A percentile compares a stretch with the other conserved stretches of the same genome.
These are phyloP conservation scores for Trichocomaceae sp. DNA, from an alignment of 2,329 filamentous ascomycete species.

Conservation along the genomic window DNA sequence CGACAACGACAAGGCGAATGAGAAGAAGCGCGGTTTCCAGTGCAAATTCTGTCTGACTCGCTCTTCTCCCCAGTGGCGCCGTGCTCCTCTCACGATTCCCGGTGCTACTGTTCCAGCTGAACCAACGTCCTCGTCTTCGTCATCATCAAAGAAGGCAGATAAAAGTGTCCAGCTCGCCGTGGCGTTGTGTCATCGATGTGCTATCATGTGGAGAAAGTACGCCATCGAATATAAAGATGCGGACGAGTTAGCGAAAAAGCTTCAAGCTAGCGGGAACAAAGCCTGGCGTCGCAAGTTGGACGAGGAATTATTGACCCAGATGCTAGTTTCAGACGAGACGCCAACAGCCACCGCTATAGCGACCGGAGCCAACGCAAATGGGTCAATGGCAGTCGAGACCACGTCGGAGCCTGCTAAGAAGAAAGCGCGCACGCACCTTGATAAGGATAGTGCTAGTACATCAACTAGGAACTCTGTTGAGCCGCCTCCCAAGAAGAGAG, in stretches of 20 bases:
- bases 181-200: slow-evolving; percentile 83
- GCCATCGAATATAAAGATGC: slow-evolving; percentile 92
- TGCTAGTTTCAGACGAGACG: slow-evolving; percentile 40
- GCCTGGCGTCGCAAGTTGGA: slow-evolving; percentile 85
- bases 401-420: slow-evolving; percentile 53
- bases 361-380: slow-evolving; percentile 36
- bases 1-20: slow-evolving; percentile 73
- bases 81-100: slow-evolving; percentile 71
- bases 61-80: slow-evolving; percentile 80
- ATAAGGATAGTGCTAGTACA: slow-evolving; percentile 46
- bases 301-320: slow-evolving; percentile 62
- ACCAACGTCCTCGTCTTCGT: slow-evolving; percentile 24
- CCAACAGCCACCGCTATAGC: slow-evolving; percentile 41
- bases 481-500: slow-evolving; percentile 54
- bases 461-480: slow-evolving; percentile 40
- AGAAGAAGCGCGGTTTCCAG: slow-evolving; percentile 74
- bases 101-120: slow-evolving; percentile 64
- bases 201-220: slow-evolving; percentile 90
- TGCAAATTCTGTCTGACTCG: slow-evolving; percentile 89
- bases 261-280: slow-evolving; percentile 69
- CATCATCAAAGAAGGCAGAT: slow-evolving; percentile 64
- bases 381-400: slow-evolving; percentile 23
- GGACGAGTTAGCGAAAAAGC: slow-evolving; percentile 85
- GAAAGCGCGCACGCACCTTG: slow-evolving; percentile 48
- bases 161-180: slow-evolving; percentile 68